Evolutionary conservation across 2,329 filamentous ascomycete species (phyloP).

Genomic region (Penicillium sp.): DNA sequence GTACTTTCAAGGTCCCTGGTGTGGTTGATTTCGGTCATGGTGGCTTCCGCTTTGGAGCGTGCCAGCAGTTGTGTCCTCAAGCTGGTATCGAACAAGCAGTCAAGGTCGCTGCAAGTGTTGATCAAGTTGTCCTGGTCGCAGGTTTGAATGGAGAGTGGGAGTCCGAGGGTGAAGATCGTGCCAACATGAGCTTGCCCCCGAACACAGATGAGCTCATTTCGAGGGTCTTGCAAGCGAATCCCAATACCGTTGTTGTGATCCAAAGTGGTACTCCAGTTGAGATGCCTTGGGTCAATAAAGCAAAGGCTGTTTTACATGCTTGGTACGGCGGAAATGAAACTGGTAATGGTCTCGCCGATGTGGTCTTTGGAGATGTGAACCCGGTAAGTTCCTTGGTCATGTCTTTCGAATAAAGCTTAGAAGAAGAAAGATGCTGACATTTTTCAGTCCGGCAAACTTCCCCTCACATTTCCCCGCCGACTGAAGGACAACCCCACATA

Average conservation of each 20-base stretch:
- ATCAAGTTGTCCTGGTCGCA: slow-evolving; percentile 73
- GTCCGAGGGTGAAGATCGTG: slow-evolving; percentile 51
- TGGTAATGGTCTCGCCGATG: slow-evolving; percentile 69
- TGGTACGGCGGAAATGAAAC: slow-evolving; percentile 78
- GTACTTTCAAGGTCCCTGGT: slow-evolving; percentile 50
- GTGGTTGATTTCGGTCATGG: slow-evolving; percentile 55
- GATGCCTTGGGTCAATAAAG: slow-evolving; percentile 35
- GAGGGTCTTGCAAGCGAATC: slow-evolving; percentile 61
- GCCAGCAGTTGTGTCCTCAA: slow-evolving; percentile 39
- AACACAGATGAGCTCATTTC: slow-evolving; percentile 54
- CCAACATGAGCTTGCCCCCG: slow-evolving; percentile 49
- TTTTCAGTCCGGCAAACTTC: slow-evolving; percentile 61
- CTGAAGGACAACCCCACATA: slow-evolving; percentile 66
- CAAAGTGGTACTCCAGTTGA: slow-evolving; percentile 66
- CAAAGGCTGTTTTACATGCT: slow-evolving; percentile 61
- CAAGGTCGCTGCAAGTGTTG: slow-evolving; percentile 49
- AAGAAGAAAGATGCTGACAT: background rate
- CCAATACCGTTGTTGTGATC: slow-evolving; percentile 66
- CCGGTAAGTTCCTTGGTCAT: slow-evolving; percentile 37
- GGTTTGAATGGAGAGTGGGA: slow-evolving; percentile 48
- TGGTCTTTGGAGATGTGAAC: slow-evolving; percentile 67
- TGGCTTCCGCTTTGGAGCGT: slow-evolving; percentile 60
- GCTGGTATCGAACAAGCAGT: background rate
- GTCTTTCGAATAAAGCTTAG: no score
- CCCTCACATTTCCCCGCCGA: slow-evolving; percentile 64